These are phyloP conservation scores for Russula sp. DNA, from an alignment of 768 basidiomycete genomes.

Conservation along the genomic window DNA sequence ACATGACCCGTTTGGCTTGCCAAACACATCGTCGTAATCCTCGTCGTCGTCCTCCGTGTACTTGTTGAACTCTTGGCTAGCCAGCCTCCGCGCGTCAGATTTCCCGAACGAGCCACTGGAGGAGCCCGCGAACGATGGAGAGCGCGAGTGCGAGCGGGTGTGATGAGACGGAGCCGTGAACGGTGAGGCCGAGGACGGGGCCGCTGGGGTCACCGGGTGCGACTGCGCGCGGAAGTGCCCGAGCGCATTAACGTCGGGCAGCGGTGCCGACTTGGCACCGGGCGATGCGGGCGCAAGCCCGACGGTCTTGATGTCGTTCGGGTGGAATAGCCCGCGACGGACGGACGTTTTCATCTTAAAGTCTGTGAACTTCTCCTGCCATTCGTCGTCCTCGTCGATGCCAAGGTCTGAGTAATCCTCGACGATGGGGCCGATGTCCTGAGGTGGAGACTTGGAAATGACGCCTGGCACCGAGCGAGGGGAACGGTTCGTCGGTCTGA, in stretches of 20 bases:
- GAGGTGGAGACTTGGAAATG: slow-evolving; percentile 52
- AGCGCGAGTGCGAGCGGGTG: slow-evolving; percentile 16
- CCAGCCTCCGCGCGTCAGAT: slow-evolving; percentile 49
- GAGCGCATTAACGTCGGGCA: slow-evolving; percentile 37
- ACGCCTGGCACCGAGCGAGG: slow-evolving; percentile 34
- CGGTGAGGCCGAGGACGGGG: slow-evolving; percentile 27
- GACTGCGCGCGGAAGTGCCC: slow-evolving; percentile 39
- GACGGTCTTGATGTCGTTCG: slow-evolving; percentile 79
- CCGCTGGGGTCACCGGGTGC: slow-evolving; percentile 45
- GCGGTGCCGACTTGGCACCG: slow-evolving; percentile 60
- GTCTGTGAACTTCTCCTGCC: slow-evolving; percentile 75
- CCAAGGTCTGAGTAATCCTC: slow-evolving; percentile 92
- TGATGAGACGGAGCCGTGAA: slow-evolving; percentile 38
- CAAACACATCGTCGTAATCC: slow-evolving; percentile 95
- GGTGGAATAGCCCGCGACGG: slow-evolving; percentile 76
- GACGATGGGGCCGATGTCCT: slow-evolving; percentile 57
- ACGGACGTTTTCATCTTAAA: slow-evolving; percentile 77
- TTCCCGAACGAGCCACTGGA: slow-evolving; percentile 57
- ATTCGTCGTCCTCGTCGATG: slow-evolving; percentile 59
- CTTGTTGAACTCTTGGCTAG: slow-evolving; percentile 67
- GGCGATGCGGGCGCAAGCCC: slow-evolving; percentile 46
- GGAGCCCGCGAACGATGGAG: slow-evolving; percentile 28
- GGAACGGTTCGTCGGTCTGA: slow-evolving; percentile 69
- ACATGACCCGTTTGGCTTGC: slow-evolving; percentile 63
- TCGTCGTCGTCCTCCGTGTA: slow-evolving; percentile 86